Evolutionary conservation across 2,329 filamentous ascomycete species (phyloP).

Genomic region (Fusarium sp.): DNA sequence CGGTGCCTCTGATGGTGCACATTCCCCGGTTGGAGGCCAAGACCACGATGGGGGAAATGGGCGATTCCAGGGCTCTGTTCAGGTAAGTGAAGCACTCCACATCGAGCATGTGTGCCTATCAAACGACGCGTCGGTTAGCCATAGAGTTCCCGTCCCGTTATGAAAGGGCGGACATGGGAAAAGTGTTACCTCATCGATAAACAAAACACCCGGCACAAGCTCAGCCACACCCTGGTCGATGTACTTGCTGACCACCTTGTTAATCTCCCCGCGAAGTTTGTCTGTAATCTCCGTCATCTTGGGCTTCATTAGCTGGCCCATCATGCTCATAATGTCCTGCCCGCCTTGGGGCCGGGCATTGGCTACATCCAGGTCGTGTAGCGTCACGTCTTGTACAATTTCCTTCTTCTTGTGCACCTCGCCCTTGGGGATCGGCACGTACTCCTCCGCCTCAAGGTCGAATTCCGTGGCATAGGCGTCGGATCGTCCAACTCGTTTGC

Average conservation of each 20-base stretch:
- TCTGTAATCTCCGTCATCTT: constrained; percentile 99
- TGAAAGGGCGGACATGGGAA: constrained; percentile 15
- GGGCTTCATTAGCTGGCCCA: constrained; percentile 99
- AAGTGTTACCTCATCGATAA: constrained; percentile 89
- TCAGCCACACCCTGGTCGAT: constrained; percentile 98
- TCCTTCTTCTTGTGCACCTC: constrained; percentile 99
- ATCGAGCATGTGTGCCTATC: constrained; percentile 97
- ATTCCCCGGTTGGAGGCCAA: constrained; percentile 96
- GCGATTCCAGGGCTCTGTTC: constrained; percentile 95
- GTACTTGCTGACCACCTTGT: constrained; percentile 99
- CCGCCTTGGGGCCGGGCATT: constrained; percentile 95
- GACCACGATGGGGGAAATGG: constrained; percentile 95
- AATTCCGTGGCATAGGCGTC: constrained; percentile 99
- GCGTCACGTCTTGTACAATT: constrained; percentile 97
- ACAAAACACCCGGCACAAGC: constrained; percentile 96
- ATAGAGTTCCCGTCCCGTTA: constrained; percentile 33
- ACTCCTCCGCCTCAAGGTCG: constrained; percentile 97
- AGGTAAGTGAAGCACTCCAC: constrained; percentile 99
- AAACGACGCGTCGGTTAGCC: constrained; percentile 39
- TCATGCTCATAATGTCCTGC: constrained; percentile 99
- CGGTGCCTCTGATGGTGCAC: constrained; percentile 89
- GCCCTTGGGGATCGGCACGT: constrained; percentile 97
- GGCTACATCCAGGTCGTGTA: constrained; percentile 95
- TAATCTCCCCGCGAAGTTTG: constrained; percentile 94
- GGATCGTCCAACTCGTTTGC: constrained; percentile 94